Evolutionary conservation across 2,329 filamentous ascomycete genomes (phyloP), one percentile per base, ranked within the genome.

Genomic region (Proliferodiscus dingleyae): DNA sequence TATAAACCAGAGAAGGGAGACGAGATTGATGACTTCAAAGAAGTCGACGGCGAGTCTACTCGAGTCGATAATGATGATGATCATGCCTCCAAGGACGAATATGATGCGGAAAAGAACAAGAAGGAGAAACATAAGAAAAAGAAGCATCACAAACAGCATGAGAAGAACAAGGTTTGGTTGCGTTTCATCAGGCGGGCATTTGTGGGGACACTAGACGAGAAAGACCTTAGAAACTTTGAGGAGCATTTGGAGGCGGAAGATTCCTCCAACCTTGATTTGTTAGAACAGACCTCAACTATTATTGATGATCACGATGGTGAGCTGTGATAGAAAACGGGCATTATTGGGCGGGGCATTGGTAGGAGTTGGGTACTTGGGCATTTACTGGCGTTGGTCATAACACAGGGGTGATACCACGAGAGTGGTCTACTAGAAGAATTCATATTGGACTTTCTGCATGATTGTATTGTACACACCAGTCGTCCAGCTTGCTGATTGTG

Each of bases 151-250:
- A 77, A 76, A 60, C 71, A 75, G 45, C 68, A 70, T 51, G 71
- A 71, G 55, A 74, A 76, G 56, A 84, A 85, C 62, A 81, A 83
- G 63, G 71, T 80, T 5, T 95, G 89, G 89, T 73, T 82, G 49
- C 80, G 83, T 40, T 95, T 95, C 63, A 69, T 94, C 22, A 66
- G 71, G 48, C 80, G 88, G 45, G 89, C 89, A 1, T 95, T 93
- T 68, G 86, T 95, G 18, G 78, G 81, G 30, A 89, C 83, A 3
- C 68, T 86, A 57, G 74, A 80, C 41, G 69, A 78, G 43, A 73
- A 84, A 40, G 80, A 91, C 32, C 71, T 94, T 13, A 61, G 69
- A 11, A 46, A 40, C 33, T 38, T 60, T 57, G 37, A 46, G 52
- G 22, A 45, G 19, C 24, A 6, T 22, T 5, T 28, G 10, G 19